Conservation (phyloP, 2,329 filamentous ascomycete species). For the Apiospora pterosperma region DNA sequence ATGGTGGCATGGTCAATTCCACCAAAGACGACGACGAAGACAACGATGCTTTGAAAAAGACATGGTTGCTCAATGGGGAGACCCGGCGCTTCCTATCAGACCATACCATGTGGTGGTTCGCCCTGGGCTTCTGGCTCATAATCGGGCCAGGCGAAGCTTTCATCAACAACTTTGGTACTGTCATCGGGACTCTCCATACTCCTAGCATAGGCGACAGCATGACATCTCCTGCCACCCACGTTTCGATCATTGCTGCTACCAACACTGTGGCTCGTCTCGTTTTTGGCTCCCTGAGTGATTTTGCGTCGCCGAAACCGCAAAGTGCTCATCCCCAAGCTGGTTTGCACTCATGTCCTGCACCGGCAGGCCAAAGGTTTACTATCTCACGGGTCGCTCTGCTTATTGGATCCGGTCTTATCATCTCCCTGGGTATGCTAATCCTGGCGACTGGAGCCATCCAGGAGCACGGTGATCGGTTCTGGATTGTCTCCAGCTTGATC, state of each 20-base stretch:
- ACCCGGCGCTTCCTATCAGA: conserved; percentile 82
- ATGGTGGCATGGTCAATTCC: conserved; percentile 36
- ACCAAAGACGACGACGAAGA: conserved; percentile 38
- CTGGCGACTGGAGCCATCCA: conserved; percentile 76
- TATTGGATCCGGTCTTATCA: conserved; percentile 67
- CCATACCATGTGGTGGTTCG: conserved; percentile 93
- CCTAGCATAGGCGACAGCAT: conserved; percentile 42
- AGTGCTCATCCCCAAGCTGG: conserved; percentile 53
- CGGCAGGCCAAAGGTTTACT: conserved; percentile 41
- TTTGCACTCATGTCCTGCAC: conserved; percentile 25
- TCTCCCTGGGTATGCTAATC: conserved; percentile 73
- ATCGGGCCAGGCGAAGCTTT: conserved; percentile 96
- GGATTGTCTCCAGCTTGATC: conserved; percentile 78
- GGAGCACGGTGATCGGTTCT: conserved; percentile 74
- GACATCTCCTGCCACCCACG: conserved; percentile 77
- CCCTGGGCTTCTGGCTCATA: conserved; percentile 86
- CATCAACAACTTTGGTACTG: conserved; percentile 93
- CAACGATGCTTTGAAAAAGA: conserved; percentile 62
- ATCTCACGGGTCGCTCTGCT: conserved; percentile 81
- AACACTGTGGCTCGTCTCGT: conserved; percentile 89
- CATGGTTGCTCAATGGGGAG: conserved; percentile 87
- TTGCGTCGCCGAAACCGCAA: conserved; percentile 69
- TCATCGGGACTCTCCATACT: conserved; percentile 80
- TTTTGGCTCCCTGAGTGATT: conserved; percentile 83
- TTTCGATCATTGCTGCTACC: conserved; percentile 86